Conservation (phyloP, 2,329 filamentous ascomycete species). For the Periconia digitata region DNA sequence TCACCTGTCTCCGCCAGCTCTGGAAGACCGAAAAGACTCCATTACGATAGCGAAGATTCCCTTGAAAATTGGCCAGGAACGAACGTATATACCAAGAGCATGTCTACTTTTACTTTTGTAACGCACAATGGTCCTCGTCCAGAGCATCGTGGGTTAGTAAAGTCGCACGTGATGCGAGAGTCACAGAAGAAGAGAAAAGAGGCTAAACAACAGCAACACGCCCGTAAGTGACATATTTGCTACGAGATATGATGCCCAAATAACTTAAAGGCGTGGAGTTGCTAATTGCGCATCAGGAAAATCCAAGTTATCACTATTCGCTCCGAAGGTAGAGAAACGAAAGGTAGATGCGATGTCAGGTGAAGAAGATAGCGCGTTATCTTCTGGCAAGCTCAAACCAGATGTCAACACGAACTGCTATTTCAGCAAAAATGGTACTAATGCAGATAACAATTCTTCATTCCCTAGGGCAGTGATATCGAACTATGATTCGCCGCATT, state of each 20-base stretch:
- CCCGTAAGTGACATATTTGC: background rate
- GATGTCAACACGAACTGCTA: too few species aligned
- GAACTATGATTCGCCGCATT: too few species aligned
- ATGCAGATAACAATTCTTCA: too few species aligned
- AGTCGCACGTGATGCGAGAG: constrained; percentile 23
- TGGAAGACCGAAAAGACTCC: too few species aligned
- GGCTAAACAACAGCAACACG: constrained; percentile 11
- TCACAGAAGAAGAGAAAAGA: constrained; percentile 18
- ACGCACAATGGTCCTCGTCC: constrained; percentile 21
- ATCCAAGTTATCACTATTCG: too few species aligned
- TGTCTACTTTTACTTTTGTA: constrained; percentile 20
- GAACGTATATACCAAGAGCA: background rate
- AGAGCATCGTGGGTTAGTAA: constrained; percentile 17
- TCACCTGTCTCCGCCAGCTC: too few species aligned
- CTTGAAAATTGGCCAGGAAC: background rate
- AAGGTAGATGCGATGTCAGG: too few species aligned
- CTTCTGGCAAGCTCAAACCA: too few species aligned
- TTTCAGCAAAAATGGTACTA: too few species aligned
- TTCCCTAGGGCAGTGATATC: too few species aligned
- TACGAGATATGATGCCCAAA: background rate
- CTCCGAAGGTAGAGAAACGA: too few species aligned
- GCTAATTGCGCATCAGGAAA: background rate
- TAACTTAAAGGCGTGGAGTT: background rate
- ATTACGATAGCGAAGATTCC: background rate
- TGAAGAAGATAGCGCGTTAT: too few species aligned